Evolutionary conservation across 768 basidiomycete species (phyloP).

Genomic region (Tulasnella sp.): DNA sequence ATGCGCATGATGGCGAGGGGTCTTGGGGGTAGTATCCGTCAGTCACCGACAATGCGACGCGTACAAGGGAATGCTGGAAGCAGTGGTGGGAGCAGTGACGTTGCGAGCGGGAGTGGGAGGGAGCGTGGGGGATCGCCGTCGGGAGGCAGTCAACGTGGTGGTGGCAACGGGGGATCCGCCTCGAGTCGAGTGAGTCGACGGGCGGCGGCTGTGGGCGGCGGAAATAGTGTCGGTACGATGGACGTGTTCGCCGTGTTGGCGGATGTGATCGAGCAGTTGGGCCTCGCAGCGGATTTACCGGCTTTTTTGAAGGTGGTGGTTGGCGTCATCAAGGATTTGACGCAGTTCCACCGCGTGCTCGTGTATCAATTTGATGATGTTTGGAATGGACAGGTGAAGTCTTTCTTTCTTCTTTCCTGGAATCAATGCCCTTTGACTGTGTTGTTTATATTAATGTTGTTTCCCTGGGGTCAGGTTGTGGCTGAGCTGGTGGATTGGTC

Average conservation of each 20-base stretch:
- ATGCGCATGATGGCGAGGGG: conserved; percentile 32
- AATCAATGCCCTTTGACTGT: not conserved
- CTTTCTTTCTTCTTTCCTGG: not conserved
- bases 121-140: not conserved
- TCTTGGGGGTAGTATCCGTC: conserved; percentile 29
- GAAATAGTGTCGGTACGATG: conserved; percentile 41
- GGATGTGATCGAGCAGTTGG: conserved; percentile 74
- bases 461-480: conserved; percentile 35
- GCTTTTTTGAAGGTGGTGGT: conserved; percentile 63
- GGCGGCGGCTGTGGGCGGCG: conserved; percentile 5
- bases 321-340: conserved; percentile 64
- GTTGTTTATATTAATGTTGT: not conserved
- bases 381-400: conserved; percentile 56
- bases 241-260: conserved; percentile 69
- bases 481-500: conserved; percentile 74
- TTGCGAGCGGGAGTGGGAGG: not conserved
- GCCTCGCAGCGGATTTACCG: conserved; percentile 51
- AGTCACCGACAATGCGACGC: conserved; percentile 9
- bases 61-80: not conserved
- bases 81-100: not conserved
- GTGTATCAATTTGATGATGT: conserved; percentile 72
- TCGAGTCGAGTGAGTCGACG: conserved; percentile 5
- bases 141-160: not conserved
- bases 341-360: conserved; percentile 71
- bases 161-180: not conserved